Percentiles rank a stretch among this genome's conserved stretches.
phyloP scores from a whole-genome alignment of 148 eudicot genomes.

The Limonium bicolor region DNA sequence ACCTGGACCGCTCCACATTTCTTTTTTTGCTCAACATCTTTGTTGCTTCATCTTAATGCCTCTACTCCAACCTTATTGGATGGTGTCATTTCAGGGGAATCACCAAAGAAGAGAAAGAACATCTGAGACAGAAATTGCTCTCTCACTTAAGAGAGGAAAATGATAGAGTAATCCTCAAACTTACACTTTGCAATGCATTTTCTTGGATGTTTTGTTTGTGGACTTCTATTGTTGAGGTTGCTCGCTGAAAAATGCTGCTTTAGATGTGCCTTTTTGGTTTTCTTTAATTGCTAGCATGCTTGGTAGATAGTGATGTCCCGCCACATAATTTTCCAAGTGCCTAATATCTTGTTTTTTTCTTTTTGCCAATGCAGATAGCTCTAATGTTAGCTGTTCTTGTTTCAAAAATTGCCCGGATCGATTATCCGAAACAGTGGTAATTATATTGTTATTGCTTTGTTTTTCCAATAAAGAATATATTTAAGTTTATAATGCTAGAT shows the following conservation, averaged over 20 bases:
- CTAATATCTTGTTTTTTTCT: slow-evolving; percentile 5
- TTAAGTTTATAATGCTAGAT: too few relatives aligned
- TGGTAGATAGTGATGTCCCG: background rate
- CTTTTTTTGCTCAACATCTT: too few relatives aligned
- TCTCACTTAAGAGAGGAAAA: slow-evolving; percentile 94
- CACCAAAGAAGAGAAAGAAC: slow-evolving; percentile 64
- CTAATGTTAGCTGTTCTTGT: slow-evolving; percentile 76
- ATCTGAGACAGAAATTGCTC: slow-evolving; percentile 66
- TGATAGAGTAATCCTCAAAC: slow-evolving; percentile 47
- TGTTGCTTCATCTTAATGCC: too few relatives aligned
- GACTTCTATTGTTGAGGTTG: too few relatives aligned
- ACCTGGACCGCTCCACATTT: too few relatives aligned
- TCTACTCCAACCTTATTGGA: slow-evolving; percentile 8
- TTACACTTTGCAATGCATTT: too few relatives aligned
- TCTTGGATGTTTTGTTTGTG: too few relatives aligned
- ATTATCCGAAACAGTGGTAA: slow-evolving; percentile 91
- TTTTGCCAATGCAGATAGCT: slow-evolving; percentile 52
- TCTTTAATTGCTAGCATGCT: too few relatives aligned
- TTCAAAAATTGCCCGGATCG: slow-evolving; percentile 94
- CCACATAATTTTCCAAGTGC: background rate
- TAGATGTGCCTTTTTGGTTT: too few relatives aligned
- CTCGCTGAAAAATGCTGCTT: too few relatives aligned
- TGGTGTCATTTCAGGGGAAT: slow-evolving; percentile 52
- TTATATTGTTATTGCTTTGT: slow-evolving; percentile 4
- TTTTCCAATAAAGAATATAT: background rate